Evolutionary conservation across 2,329 filamentous ascomycete species (phyloP), one percentile per base, ranked within the genome.

Genomic region (Colletotrichum siamense): DNA sequence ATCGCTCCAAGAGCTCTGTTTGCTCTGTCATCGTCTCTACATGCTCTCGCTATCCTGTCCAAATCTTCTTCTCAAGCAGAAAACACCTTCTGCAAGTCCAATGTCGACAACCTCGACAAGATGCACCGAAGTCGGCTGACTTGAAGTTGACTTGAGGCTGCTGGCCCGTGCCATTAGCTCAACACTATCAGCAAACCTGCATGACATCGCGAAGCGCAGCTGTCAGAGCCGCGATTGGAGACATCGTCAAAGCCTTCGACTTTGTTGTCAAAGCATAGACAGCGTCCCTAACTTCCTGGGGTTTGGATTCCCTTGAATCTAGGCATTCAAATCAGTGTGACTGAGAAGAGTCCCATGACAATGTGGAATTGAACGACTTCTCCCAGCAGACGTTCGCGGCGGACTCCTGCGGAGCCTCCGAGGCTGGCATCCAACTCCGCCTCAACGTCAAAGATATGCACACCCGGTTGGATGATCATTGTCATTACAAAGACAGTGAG

Each of bases 11-110:
- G 44, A 49, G n/a, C 44, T 22, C 44, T 49, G 39, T 12, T 12
- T 0, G 9, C 18, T 49, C 18, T 49, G 39, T n/a, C 39, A n/a
- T 12, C 18, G 3, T 0, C 39, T 49, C 39, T n/a, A 0, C 8
- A n/a, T 10, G 18, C 39, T 49, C 18, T n/a, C 5, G 39, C 9
- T n/a, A 49, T 49, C 18, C 3, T 7, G 18, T 22, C 18, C 44
- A 7, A n/a, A 49, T 12, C 44, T 49, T 49, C 10, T 18, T n/a
- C 0, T 6, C 44, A n/a, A 4, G 10, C 44, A 49, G 18, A 9
- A n/a, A 49, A 12, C 18, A 49, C 18, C 44, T 49, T n/a, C 18
- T n/a, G 9, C 44, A 22, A 49, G 39, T 49, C 10, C n/a, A 22
- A 13, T 49, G 3, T 9, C n/a, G 44, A 49, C 10, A 49, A 0